These are phyloP conservation scores for Globisporangium spiculum DNA, from an alignment of 352 stramenopile genomes.

Conservation along the genomic window DNA sequence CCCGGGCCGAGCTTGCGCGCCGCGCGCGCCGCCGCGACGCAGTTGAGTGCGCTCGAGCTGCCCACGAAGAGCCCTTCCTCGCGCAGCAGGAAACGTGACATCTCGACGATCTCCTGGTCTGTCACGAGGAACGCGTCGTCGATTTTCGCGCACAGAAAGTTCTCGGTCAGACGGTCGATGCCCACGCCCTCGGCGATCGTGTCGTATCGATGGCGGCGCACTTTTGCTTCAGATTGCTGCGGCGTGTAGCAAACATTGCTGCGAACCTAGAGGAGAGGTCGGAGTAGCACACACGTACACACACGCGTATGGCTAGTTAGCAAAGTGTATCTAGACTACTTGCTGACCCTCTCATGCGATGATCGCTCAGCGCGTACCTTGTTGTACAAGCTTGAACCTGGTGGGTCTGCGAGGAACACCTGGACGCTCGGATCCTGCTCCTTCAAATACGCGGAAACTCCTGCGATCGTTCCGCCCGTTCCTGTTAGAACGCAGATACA, in stretches of 20 bases:
- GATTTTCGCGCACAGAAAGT: constrained; percentile 91
- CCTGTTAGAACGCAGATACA: constrained; percentile 27
- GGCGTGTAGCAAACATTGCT: constrained; percentile 95
- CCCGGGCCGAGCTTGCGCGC: constrained; percentile 74
- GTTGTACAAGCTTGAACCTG: constrained; percentile 96
- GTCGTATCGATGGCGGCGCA: constrained; percentile 92
- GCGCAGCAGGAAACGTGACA: constrained; percentile 95
- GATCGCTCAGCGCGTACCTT: constrained; percentile 46
- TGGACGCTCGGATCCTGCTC: constrained; percentile 79
- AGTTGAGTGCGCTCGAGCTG: constrained; percentile 85
- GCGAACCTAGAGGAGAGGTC: constrained; percentile 39
- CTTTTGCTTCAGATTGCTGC: constrained; percentile 91
- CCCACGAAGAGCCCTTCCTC: constrained; percentile 97
- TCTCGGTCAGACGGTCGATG: constrained; percentile 96
- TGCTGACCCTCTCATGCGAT: not conserved
- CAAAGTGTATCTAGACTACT: not conserved
- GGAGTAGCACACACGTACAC: not conserved
- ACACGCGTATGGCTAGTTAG: not conserved
- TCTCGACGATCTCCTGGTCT: constrained; percentile 96
- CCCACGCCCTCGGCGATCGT: constrained; percentile 98
- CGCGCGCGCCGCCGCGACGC: constrained; percentile 70
- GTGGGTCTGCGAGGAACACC: constrained; percentile 96
- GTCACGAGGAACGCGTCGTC: constrained; percentile 88
- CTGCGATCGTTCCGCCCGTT: constrained; percentile 97
- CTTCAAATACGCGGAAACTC: constrained; percentile 93